Evolutionary conservation across 257 asterid species (phyloP).

Genomic region (Solanum appendiculatum): DNA sequence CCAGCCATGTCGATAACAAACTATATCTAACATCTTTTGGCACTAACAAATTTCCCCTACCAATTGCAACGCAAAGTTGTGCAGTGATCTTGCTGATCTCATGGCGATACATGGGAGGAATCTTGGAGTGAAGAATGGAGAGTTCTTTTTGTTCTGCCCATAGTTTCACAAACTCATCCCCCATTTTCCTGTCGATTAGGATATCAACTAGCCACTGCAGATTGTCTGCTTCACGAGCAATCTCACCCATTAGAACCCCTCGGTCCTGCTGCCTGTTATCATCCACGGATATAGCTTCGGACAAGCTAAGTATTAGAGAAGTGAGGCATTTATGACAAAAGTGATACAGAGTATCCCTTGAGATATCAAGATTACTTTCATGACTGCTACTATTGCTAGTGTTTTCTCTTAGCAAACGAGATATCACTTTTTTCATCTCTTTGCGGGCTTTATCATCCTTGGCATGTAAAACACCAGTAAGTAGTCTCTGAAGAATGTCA

Average conservation of each 20-base stretch:
- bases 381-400: background rate
- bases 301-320: constrained; percentile 55
- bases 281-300: constrained; percentile 57
- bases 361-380: constrained; percentile 28
- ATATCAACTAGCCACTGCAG: constrained; percentile 83
- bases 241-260: constrained; percentile 70
- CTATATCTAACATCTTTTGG: constrained; percentile 52
- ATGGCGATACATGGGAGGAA: constrained; percentile 70
- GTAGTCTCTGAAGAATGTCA: constrained; percentile 52
- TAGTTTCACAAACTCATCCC: constrained; percentile 66
- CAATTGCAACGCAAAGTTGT: constrained; percentile 69
- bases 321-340: constrained; percentile 75
- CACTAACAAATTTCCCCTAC: constrained; percentile 62
- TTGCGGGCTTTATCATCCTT: constrained; percentile 73
- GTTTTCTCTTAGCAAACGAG: constrained; percentile 51
- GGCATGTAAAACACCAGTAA: constrained; percentile 61
- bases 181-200: constrained; percentile 51
- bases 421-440: constrained; percentile 61
- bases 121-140: constrained; percentile 67
- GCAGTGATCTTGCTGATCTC: constrained; percentile 89
- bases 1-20: constrained; percentile 80
- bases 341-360: constrained; percentile 54
- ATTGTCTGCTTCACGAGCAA: constrained; percentile 83
- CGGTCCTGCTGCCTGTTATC: constrained; percentile 49
- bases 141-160: constrained; percentile 96